Base-by-base conservation (phyloP, 2,329 filamentous ascomycete genomes). In the Colletotrichum sp. region DNA sequence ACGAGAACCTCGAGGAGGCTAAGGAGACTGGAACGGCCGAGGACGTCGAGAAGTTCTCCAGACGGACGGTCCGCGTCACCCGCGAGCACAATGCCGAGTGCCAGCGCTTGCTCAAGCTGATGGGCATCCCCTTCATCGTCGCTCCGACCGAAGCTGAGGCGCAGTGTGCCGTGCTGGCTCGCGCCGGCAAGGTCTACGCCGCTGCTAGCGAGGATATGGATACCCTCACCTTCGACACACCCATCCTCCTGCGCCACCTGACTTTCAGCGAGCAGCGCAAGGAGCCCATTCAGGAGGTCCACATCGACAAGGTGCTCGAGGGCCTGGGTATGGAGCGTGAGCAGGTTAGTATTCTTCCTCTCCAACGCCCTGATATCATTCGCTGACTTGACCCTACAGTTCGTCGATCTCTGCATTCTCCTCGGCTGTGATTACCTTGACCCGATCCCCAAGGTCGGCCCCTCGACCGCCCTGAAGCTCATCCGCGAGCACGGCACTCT, bases 171-270 rank as follows among this genome's bases (percentile, higher is more conserved):
- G 94, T 93, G 55, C 89, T 99, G 77, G 97, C 97, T 1, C 90
- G 94, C 77, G 96, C 95, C 7, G 96, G 96, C 48, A 99, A 99
- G 86, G 97, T 99, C 68, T 99, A 98, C 83, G 97, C 96, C 5
- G 97, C 97, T 24, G 97, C 97, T 4, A 98, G 95, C 78, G 97
- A 99, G 86, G 97, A 99, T 86, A 99, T 99, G 97, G 97, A 99
- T 83, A 99, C 97, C 0, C 88, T 99, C 71, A 99, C 96, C 82
- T 99, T 99, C 85, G 93, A 98, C 81, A 91, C 96, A 68, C 97
- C 97, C 0, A 96, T 99, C 75, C 87, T 99, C 63, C 87, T 99
- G 78, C 92, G 97, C 66, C 96, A 99, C 86, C 90, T 99, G 78
- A 99, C 97, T 3, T 99, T 98, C 84, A 98, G 95, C 83, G 97